Evolutionary conservation across 345 rosid species (phyloP).

Genomic region (Capsella bursapastoris): DNA sequence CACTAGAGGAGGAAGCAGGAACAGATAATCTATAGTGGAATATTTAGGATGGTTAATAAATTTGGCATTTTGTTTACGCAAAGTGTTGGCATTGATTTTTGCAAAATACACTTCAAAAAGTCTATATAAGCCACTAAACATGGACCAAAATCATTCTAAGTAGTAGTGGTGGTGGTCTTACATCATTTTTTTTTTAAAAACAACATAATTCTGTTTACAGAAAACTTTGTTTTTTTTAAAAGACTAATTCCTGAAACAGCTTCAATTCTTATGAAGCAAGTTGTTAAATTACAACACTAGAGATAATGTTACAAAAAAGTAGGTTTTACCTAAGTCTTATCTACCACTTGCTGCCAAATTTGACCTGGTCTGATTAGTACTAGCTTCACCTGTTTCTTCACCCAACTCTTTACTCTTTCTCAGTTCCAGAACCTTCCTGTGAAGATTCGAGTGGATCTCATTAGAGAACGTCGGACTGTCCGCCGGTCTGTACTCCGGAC

Average conservation of each 20-base stretch:
- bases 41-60: slow-evolving; percentile 16
- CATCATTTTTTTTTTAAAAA: slow-evolving; percentile 15
- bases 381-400: slow-evolving; percentile 41
- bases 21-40: neutral
- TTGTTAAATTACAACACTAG: slow-evolving; percentile 42
- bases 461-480: slow-evolving; percentile 92
- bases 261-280: slow-evolving; percentile 28
- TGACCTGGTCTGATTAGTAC: slow-evolving; percentile 43
- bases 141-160: slow-evolving; percentile 44
- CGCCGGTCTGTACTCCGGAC: slow-evolving; percentile 95
- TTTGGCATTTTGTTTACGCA: slow-evolving; percentile 20
- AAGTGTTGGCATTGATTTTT: slow-evolving; percentile 15
- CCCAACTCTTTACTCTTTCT: slow-evolving; percentile 57
- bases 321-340: slow-evolving; percentile 45
- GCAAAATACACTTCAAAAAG: slow-evolving; percentile 30
- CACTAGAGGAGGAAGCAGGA: no score
- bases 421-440: slow-evolving; percentile 91
- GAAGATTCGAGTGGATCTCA: slow-evolving; percentile 87
- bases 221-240: neutral
- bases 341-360: slow-evolving; percentile 42
- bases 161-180: slow-evolving; percentile 40
- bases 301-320: slow-evolving; percentile 42
- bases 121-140: slow-evolving; percentile 30
- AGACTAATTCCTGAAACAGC: slow-evolving; percentile 38
- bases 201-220: slow-evolving; percentile 18